These are phyloP conservation scores for Agarophyton chilense DNA, from an alignment of 23 red algal species.

Conservation along the genomic window DNA sequence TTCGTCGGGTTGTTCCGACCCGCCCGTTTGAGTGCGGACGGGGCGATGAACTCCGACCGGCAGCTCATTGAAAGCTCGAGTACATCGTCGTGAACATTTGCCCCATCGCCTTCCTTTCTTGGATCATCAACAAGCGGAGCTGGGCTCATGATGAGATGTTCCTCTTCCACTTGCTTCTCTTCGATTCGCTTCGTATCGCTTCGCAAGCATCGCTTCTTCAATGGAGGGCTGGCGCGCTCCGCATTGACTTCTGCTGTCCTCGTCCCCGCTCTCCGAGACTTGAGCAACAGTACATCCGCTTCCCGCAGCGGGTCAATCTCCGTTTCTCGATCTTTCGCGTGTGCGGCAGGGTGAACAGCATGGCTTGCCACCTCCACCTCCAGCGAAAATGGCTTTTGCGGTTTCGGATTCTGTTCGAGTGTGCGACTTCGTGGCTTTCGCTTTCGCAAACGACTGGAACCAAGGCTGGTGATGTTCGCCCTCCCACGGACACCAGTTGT, in stretches of 20 bases:
- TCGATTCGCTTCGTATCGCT: not conserved
- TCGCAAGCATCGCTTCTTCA: constrained; percentile 3
- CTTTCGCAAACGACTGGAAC: not conserved
- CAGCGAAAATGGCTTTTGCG: not conserved
- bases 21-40: constrained; percentile 10
- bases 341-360: not conserved
- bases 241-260: not conserved
- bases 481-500: not conserved
- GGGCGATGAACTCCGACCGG: constrained; percentile 47
- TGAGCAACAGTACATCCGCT: not conserved
- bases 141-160: not conserved
- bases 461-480: not conserved
- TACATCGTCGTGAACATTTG: not conserved
- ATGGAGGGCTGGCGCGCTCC: not conserved
- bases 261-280: not conserved
- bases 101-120: not conserved
- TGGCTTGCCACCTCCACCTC: not conserved
- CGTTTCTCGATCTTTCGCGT: not conserved
- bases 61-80: not conserved
- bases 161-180: not conserved
- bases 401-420: not conserved
- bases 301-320: not conserved
- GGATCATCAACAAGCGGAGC: constrained; percentile 2
- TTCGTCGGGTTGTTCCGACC: not conserved
- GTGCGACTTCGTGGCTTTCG: not conserved